Evolutionary conservation across 805 yeast genomes (phyloP).

Genomic region (Ascoidea asiatica): DNA sequence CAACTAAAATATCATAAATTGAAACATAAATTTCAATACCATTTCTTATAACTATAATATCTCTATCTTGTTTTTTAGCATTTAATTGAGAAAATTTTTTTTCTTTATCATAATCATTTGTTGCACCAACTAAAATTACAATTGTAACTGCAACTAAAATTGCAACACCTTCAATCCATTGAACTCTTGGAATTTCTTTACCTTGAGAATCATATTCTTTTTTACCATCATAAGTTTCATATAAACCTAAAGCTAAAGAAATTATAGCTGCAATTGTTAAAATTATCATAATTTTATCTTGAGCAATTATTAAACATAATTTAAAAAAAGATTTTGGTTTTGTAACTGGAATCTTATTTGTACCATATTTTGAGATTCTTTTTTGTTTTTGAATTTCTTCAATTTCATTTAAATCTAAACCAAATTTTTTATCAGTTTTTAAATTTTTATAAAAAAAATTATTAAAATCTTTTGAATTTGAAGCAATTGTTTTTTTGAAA

Average conservation of each 20-base stretch:
- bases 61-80: constrained; percentile 77
- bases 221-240: constrained; percentile 82
- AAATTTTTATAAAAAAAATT: constrained; percentile 17
- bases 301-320: constrained; percentile 71
- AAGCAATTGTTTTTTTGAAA: constrained; percentile 11
- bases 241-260: constrained; percentile 81
- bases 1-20: constrained; percentile 68
- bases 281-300: constrained; percentile 81
- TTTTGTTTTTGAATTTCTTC: constrained; percentile 15
- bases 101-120: constrained; percentile 95
- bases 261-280: constrained; percentile 78
- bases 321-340: constrained; percentile 52
- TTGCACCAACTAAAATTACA: constrained; percentile 87
- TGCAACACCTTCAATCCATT: constrained; percentile 99
- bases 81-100: constrained; percentile 81
- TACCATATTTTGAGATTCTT: constrained; percentile 46
- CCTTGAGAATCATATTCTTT: constrained; percentile 71
- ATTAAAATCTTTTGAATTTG: background rate
- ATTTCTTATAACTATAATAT: constrained; percentile 66
- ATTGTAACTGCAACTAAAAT: constrained; percentile 83
- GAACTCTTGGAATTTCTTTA: constrained; percentile 64
- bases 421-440: constrained; percentile 24
- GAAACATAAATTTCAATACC: constrained; percentile 51
- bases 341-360: constrained; percentile 58
- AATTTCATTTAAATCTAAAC: constrained; percentile 23